phyloP scores from a whole-genome alignment of 352 stramenopile species.

The Peronospora tabacina region DNA sequence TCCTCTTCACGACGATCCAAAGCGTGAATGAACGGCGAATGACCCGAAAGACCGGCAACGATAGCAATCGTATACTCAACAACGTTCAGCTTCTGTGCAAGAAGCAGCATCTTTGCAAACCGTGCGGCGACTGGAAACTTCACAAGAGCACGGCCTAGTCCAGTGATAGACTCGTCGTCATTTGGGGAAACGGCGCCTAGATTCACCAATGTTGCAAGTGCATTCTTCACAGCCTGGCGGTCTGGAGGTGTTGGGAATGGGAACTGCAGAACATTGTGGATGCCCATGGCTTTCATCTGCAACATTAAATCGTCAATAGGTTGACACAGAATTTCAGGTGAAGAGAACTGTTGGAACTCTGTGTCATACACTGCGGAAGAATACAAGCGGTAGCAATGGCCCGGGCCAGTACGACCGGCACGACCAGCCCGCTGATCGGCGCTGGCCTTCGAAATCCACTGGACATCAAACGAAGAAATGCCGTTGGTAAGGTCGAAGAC shows the following conservation, averaged over 20 bases:
- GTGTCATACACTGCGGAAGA: slow-evolving; percentile 94
- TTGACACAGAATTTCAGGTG: slow-evolving; percentile 86
- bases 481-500: slow-evolving; percentile 90
- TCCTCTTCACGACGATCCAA: slow-evolving; percentile 44
- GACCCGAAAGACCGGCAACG: slow-evolving; percentile 62
- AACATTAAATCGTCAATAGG: slow-evolving; percentile 95
- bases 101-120: slow-evolving; percentile 88
- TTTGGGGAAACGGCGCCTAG: slow-evolving; percentile 52
- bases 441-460: slow-evolving; percentile 84
- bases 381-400: slow-evolving; percentile 98
- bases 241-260: slow-evolving; percentile 94
- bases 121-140: slow-evolving; percentile 81
- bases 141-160: slow-evolving; percentile 71
- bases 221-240: slow-evolving; percentile 73
- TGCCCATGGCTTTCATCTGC: slow-evolving; percentile 97
- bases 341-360: slow-evolving; percentile 87
- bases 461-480: slow-evolving; percentile 91
- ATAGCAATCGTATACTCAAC: slow-evolving; percentile 81
- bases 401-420: slow-evolving; percentile 91
- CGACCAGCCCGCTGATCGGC: slow-evolving; percentile 90
- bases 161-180: slow-evolving; percentile 65
- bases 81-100: slow-evolving; percentile 58
- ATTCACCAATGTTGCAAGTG: slow-evolving; percentile 80
- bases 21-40: slow-evolving; percentile 64
- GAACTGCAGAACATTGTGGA: slow-evolving; percentile 92